Conservation (phyloP, 768 basidiomycete species). For the Podaxis sp. region DNA sequence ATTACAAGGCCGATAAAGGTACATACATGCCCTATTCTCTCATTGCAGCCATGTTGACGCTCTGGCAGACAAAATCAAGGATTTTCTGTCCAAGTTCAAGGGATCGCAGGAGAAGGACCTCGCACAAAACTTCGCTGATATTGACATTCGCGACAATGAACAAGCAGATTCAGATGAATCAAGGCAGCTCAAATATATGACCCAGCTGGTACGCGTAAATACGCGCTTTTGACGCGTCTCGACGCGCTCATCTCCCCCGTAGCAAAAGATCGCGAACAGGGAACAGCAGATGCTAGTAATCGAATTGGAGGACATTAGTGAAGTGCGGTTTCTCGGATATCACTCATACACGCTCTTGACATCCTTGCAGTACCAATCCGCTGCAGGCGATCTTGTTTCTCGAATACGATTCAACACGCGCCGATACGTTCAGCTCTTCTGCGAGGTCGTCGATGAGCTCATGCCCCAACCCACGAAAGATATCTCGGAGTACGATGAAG, state of each 20-base stretch:
- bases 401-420: constrained; percentile 84
- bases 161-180: constrained; percentile 32
- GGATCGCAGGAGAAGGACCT: constrained; percentile 61
- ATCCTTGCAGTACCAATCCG: constrained; percentile 59
- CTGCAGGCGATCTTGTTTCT: constrained; percentile 69
- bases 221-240: constrained; percentile 27
- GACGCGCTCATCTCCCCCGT: constrained; percentile 23
- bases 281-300: constrained; percentile 88
- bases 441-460: constrained; percentile 85
- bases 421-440: constrained; percentile 88
- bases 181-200: constrained; percentile 73
- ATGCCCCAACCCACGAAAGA: constrained; percentile 90
- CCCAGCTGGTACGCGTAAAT: constrained; percentile 65
- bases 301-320: constrained; percentile 84
- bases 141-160: constrained; percentile 60
- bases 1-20: constrained; percentile 78
- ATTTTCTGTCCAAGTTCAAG: constrained; percentile 72
- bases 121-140: constrained; percentile 63
- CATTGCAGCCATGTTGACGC: constrained; percentile 3
- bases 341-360: constrained; percentile 14
- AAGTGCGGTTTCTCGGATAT: constrained; percentile 39
- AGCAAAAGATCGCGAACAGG: constrained; percentile 94
- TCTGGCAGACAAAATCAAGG: constrained; percentile 60
- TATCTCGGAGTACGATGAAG: constrained; percentile 88
- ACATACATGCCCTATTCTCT: constrained; percentile 2